A percentile compares a stretch with the other conserved stretches of the same genome.
These are phyloP conservation scores for Solanum aculeatissimum DNA, from an alignment of 305 asterid genomes.

Conservation along the genomic window DNA sequence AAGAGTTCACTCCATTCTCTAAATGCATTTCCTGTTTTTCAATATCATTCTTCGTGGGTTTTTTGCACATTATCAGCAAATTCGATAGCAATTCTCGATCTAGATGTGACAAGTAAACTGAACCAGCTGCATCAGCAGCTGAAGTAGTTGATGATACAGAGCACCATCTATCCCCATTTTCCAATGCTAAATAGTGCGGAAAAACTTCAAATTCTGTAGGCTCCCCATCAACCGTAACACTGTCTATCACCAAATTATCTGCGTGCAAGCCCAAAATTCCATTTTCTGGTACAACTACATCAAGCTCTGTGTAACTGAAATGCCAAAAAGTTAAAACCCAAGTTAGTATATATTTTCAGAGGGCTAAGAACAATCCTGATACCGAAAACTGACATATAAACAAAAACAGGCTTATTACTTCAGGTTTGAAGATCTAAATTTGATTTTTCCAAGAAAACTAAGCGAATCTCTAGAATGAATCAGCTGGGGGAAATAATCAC, in stretches of 20 bases:
- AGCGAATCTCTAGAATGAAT: background rate
- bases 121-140: conserved; percentile 99
- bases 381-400: background rate
- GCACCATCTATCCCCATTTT: conserved; percentile 93
- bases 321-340: background rate
- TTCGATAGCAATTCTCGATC: conserved; percentile 83
- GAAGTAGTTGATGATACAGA: conserved; percentile 87
- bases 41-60: conserved; percentile 35
- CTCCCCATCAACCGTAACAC: conserved; percentile 89
- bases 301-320: conserved; percentile 84
- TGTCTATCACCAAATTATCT: conserved; percentile 89
- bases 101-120: conserved; percentile 83
- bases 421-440: background rate
- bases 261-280: conserved; percentile 98
- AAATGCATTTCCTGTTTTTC: conserved; percentile 17
- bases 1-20: conserved; percentile 41
- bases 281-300: conserved; percentile 76
- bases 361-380: background rate
- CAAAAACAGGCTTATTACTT: background rate
- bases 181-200: conserved; percentile 83
- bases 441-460: background rate
- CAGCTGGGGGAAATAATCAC: background rate
- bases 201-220: conserved; percentile 84
- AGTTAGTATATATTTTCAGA: background rate
- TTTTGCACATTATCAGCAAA: conserved; percentile 92